Base-by-base conservation (phyloP, 208 protist species). In the Naegleria fowleri region DNA sequence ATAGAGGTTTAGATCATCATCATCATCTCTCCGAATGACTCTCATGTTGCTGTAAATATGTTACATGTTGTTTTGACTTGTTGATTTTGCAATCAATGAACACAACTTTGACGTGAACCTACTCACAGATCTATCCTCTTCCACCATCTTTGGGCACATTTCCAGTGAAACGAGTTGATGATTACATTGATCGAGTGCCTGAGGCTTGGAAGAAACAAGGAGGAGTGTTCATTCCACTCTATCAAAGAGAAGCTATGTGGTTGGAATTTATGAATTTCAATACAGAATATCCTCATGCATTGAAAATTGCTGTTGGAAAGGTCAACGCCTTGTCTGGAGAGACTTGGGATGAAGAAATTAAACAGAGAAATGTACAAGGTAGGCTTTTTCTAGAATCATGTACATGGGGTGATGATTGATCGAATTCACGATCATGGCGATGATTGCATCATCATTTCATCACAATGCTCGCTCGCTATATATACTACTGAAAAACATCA, bases 211-310 rank as follows among this genome's bases (percentile, higher is more conserved):
- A 33, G 25, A 9, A 91, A 41, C 29, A 36, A 38, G 76, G 52
- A 41, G 59, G 83, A 38, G 86, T 90, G 11, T 92, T 90, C 36
- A 85, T 75, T 33, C 91, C 91, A 41, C 84, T 92, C 79, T 41
- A 86, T 67, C 91, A 92, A 29, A 40, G 91, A 40, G 91, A 92
- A 55, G 91, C 91, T 9, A 36, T 79, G 67, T 36, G 67, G 25
- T 36, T 79, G 29, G 67, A 79, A 79, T 79, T 79, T 36, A 9
- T 36, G 6, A 29, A 79, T 79, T 36, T 33, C 19, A 79, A 79
- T 79, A 36, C 9, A 9, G 25, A 29, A 36, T 41, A 22, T 15
- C 52, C 48, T 40, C 13, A 39, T n/a, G 90, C 90, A 4, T 2
- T 92, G 36, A 90, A 92, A 55, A 67, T 92, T 36, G n/a, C 38